Base-by-base conservation (phyloP, 495 filamentous ascomycete species). In the Ramalina peruviana region DNA sequence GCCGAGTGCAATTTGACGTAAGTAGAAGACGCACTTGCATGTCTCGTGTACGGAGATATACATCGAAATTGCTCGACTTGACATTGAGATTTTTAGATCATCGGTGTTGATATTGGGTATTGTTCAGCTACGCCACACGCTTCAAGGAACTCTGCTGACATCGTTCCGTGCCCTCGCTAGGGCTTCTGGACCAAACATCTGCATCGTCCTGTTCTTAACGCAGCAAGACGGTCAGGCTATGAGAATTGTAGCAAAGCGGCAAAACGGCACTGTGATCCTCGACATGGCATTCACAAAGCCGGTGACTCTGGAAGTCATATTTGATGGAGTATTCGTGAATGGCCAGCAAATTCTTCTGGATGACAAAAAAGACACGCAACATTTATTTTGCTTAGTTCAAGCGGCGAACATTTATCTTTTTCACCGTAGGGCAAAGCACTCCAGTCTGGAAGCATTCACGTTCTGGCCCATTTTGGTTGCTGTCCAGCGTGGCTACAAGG, bases 131-230 rank as follows among this genome's bases (percentile, higher is more conserved):
- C 23, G 23, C 2, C 23, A 23, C 23, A 23, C 2, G 23, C 23
- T 23, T 33, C 27, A 9, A 6, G 9, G 27, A 7, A 33, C 3
- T 33, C 9, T 33, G 27, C 27, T 33, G 27, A 33, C 27, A 9
- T 33, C 27, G 27, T 12, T 33, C 11, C 27, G 11, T 33, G 27
- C 4, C 23, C 23, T 23, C 23, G 4, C 23, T 33, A 33, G 27
- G 27, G 27, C 27, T 33, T 33, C 33, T 54, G 21, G 33, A 46
- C 23, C 27, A 36, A 40, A 51, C n/a, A 36, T 51, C 5, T 21
- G 40, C 43, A 20, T 52, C 43, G 17, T 58, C 27, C 46, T 58
- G n/a, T 58, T 50, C 9, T 54, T 56, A 13, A 42, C 50, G 21
- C 30, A 50, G 7, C 17, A 39, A 6, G 43, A 50, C 21, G 41